Evolutionary conservation across 345 rosid species (phyloP).

Genomic region (Salix caprea): DNA sequence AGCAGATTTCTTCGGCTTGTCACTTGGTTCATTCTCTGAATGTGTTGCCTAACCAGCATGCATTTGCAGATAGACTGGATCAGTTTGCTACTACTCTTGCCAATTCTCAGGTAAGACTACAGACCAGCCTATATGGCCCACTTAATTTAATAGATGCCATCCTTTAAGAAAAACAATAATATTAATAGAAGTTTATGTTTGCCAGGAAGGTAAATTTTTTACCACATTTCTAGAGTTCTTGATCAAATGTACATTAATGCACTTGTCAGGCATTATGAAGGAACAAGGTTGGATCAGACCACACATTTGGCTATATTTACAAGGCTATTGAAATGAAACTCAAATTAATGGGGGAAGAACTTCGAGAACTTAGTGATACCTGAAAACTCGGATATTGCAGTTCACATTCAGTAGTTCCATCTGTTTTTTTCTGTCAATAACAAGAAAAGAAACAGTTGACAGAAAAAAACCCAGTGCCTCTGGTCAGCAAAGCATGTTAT

Average conservation of each 20-base stretch:
- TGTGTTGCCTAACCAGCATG: neutral
- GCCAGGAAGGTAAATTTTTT: neutral
- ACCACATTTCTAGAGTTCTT: too few relatives aligned
- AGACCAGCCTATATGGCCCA: neutral
- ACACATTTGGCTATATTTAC: neutral
- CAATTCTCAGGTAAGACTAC: neutral
- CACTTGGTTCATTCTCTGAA: neutral
- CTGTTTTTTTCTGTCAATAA: constrained; percentile 56
- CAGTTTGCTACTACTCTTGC: neutral
- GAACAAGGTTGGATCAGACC: neutral
- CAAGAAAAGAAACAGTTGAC: neutral
- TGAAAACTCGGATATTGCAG: constrained; percentile 70
- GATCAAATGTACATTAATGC: neutral
- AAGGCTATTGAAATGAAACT: neutral
- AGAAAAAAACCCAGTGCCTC: neutral
- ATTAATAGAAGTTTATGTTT: neutral
- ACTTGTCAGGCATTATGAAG: neutral
- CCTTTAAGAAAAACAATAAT: neutral
- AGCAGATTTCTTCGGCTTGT: neutral
- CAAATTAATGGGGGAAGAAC: neutral
- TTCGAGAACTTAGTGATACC: constrained; percentile 36
- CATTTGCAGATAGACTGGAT: neutral
- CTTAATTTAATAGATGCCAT: neutral
- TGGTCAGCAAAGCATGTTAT: neutral
- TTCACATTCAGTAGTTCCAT: constrained; percentile 57